Base-by-base conservation (phyloP, 2,329 filamentous ascomycete genomes). In the Fusarium tricinctum region DNA sequence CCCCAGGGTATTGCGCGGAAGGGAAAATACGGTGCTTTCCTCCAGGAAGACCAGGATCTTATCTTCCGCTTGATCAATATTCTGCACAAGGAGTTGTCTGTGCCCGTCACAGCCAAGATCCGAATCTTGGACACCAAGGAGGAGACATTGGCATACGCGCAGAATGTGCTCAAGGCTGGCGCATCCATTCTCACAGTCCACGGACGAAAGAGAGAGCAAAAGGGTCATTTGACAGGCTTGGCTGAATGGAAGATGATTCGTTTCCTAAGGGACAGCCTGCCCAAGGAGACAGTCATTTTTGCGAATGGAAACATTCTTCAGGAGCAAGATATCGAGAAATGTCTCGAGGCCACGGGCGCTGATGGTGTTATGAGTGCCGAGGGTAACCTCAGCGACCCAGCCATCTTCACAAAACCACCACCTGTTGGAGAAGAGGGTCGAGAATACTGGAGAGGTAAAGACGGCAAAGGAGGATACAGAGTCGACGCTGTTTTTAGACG, bases 321-420 rank as follows among this genome's bases (percentile, higher is more conserved):
- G 77, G 86, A 91, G 60, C 89, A 84, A 1, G 95, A 99, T 76
- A 83, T 99, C 13, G 86, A 91, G 50, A 82, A 82, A 20, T 98
- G 95, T 75, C 81, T 99, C 20, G 87, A 89, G 49, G 92, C 85
- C 6, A 99, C 96, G 1, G 94, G 94, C 1, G 95, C 91, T 3
- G 96, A 99, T 78, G 96, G 87, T 19, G 89, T 99, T 51, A 98
- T 99, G 96, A 95, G 91, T 70, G 96, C 96, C 7, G 96, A 99
- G 80, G 96, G 94, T 0, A 97, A 97, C 76, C 85, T 99, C 1
- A 95, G 93, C 75, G 93, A 99, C 76, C 96, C 96, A 0, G 89
- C 89, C 3, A 91, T 99, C 43, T 99, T 99, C 75, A 89, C 91
- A 15, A 80, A 83, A 32, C 84, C 89, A 17, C 93, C 93, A 0